A percentile compares a stretch with the other conserved stretches of the same genome.
Conservation (phyloP, 2,329 filamentous ascomycete species). For the Stemphylium lycopersici region DNA sequence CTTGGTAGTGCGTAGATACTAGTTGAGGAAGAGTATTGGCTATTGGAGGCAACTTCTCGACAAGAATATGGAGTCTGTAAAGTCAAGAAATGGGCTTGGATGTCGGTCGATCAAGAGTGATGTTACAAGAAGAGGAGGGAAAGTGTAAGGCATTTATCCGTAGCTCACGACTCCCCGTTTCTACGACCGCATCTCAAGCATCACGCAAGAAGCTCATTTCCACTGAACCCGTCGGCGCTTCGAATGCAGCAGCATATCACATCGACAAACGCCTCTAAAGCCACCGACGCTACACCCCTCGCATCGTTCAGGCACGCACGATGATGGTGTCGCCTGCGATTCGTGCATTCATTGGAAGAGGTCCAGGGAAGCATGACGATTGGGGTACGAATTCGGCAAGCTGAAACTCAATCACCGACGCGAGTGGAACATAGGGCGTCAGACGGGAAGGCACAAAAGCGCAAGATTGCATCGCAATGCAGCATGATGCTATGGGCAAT, state of each 20-base stretch:
- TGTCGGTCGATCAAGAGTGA: too few species aligned
- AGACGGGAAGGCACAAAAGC: slow-evolving; percentile 16
- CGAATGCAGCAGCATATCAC: too few species aligned
- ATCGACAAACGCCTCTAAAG: slow-evolving; percentile 21
- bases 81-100: too few species aligned
- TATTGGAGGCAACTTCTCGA: too few species aligned
- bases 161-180: too few species aligned
- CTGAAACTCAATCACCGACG: slow-evolving; percentile 28
- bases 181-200: too few species aligned
- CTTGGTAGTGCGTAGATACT: too few species aligned
- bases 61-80: too few species aligned
- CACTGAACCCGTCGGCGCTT: too few species aligned
- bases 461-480: slow-evolving; percentile 11
- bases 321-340: neutral
- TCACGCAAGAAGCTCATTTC: slow-evolving; percentile 16
- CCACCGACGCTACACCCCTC: slow-evolving; percentile 7
- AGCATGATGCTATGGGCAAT: neutral
- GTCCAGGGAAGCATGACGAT: slow-evolving; percentile 18
- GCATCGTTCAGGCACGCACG: slow-evolving; percentile 10
- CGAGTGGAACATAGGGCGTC: slow-evolving; percentile 32
- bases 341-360: slow-evolving; percentile 26
- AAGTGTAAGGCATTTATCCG: too few species aligned
- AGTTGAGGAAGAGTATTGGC: too few species aligned
- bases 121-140: too few species aligned
- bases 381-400: slow-evolving; percentile 21